phyloP scores from a whole-genome alignment of 1,139 yeast genomes.

The Entelexis paramagnoliae region DNA sequence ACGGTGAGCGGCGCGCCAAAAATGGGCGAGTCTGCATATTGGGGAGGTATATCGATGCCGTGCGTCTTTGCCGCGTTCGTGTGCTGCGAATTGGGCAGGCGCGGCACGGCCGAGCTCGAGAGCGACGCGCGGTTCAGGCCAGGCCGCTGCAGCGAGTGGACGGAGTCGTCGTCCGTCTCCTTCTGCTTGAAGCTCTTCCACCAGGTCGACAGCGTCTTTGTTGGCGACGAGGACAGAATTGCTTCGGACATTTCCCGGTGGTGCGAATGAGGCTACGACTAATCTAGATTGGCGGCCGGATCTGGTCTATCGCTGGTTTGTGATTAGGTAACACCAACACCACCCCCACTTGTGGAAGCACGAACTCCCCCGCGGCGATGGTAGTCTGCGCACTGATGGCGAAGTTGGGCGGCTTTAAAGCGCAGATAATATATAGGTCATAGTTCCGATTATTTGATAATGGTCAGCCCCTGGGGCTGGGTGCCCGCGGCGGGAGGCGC shows the following conservation, averaged over 20 bases:
- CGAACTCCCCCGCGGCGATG: not conserved
- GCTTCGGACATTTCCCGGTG: constrained; percentile 13
- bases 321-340: constrained; percentile 3
- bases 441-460: not conserved
- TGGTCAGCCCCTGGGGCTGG: not conserved
- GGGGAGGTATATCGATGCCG: constrained; percentile 23
- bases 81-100: not conserved
- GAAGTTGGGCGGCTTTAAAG: not conserved
- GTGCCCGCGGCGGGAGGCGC: not conserved
- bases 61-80: not conserved
- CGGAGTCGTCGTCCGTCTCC: constrained; percentile 5
- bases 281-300: constrained; percentile 5
- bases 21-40: constrained; percentile 37
- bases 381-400: not conserved
- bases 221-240: constrained; percentile 28
- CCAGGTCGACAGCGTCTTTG: constrained; percentile 34
- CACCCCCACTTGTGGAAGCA: not conserved
- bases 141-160: constrained; percentile 13
- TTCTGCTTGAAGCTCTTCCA: constrained; percentile 38
- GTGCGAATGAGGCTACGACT: not conserved
- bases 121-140: constrained; percentile 14
- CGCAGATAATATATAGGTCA: not conserved
- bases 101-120: constrained; percentile 17
- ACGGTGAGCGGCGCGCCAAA: constrained; percentile 76
- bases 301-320: not conserved